Percentiles rank a stretch among this genome's conserved stretches.
Conservation (phyloP, 2,329 filamentous ascomycete species). For the Scolecobasidium constrictum region DNA sequence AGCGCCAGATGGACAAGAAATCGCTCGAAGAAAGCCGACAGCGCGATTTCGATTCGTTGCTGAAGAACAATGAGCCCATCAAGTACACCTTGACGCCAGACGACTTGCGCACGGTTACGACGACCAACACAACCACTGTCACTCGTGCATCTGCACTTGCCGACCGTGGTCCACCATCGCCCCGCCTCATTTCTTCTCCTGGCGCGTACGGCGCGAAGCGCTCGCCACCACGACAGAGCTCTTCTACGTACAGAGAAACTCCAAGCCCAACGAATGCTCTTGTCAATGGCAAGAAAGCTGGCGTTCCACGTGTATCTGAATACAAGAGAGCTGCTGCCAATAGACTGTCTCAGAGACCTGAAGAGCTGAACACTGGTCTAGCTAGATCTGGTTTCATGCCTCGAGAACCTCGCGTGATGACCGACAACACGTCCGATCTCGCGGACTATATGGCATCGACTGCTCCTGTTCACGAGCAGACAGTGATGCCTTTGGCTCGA, state of each 20-base stretch:
- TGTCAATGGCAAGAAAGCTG: constrained; percentile 1
- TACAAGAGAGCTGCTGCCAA: background rate
- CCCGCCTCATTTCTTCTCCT: constrained; percentile 4
- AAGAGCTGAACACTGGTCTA: constrained; percentile 13
- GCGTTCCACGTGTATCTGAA: constrained; percentile 6
- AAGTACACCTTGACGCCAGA: constrained; percentile 40
- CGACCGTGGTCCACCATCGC: constrained; percentile 3
- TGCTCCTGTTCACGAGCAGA: constrained; percentile 38
- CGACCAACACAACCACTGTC: background rate
- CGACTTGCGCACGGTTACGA: constrained; percentile 26
- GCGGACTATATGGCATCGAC: constrained; percentile 84
- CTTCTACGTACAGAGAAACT: background rate
- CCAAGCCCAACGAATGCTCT: background rate
- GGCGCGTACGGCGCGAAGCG: background rate
- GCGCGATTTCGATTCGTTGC: constrained; percentile 36
- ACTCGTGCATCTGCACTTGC: constrained; percentile 4
- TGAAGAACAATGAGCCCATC: constrained; percentile 36
- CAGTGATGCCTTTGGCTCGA: constrained; percentile 4
- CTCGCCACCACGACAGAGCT: constrained; percentile 4
- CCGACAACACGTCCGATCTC: constrained; percentile 69
- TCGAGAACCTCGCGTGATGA: constrained; percentile 61
- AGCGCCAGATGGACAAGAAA: constrained; percentile 18
- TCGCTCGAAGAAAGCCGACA: constrained; percentile 27
- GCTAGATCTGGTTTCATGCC: constrained; percentile 32
- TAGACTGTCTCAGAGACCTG: constrained; percentile 11